Evolutionary conservation across 768 basidiomycete species (phyloP).

Genomic region (Lactifluus subvellereus): DNA sequence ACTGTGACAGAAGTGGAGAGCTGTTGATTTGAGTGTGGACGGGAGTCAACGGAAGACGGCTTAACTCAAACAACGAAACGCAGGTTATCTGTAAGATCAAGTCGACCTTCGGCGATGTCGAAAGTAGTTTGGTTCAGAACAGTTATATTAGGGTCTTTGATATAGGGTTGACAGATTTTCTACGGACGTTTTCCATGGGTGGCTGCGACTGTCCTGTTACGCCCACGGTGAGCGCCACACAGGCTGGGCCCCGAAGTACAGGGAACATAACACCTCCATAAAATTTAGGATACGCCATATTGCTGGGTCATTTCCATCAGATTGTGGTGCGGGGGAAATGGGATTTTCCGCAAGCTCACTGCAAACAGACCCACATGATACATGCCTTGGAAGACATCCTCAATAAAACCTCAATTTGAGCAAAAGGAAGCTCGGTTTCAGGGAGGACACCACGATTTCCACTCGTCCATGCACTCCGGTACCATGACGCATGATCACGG

Average conservation of each 20-base stretch:
- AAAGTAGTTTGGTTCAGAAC: not conserved
- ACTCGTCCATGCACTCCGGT: too few species aligned
- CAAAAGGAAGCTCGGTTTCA: too few species aligned
- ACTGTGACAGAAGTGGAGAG: not conserved
- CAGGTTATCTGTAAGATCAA: too few species aligned
- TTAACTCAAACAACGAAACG: not conserved
- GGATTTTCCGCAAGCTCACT: not conserved
- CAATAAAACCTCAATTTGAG: not conserved
- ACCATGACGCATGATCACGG: too few species aligned
- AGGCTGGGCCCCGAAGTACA: not conserved
- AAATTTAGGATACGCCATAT: not conserved
- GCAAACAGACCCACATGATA: not conserved
- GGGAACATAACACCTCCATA: not conserved
- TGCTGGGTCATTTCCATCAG: not conserved
- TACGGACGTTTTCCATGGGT: not conserved
- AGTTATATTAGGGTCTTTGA: not conserved
- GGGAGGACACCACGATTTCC: too few species aligned
- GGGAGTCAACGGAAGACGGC: not conserved
- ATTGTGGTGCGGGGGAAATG: not conserved
- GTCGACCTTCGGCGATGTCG: not conserved
- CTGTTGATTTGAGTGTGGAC: too few species aligned
- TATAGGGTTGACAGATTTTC: slow-evolving; percentile 1
- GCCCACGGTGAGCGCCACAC: too few species aligned
- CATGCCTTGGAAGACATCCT: not conserved
- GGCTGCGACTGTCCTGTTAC: not conserved